A percentile compares a stretch with the other conserved stretches of the same genome.
phyloP scores from a whole-genome alignment of 208 protist genomes.

The Acanthamoeba royreba region DNA sequence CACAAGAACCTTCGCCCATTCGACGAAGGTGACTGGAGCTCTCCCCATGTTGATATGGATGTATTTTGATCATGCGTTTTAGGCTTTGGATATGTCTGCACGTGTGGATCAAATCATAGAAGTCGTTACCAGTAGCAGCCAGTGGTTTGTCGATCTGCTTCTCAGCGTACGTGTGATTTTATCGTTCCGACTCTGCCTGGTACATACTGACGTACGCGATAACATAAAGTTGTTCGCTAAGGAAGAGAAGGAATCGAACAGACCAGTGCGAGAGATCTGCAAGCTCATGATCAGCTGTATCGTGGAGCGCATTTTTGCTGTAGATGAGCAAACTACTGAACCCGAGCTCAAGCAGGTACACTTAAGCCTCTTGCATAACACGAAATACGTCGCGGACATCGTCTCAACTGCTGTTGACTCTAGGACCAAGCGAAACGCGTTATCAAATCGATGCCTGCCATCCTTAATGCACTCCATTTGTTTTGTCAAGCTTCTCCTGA shows the following conservation, averaged over 20 bases:
- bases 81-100: neutral
- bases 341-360: neutral
- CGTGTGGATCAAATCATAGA: conserved; percentile 32
- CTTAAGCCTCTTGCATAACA: neutral
- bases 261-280: neutral
- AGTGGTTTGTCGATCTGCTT: conserved; percentile 40
- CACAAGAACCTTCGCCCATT: neutral
- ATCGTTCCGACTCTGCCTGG: neutral
- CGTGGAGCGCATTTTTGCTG: neutral
- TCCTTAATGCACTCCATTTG: neutral
- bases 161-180: neutral
- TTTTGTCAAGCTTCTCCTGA: conserved; percentile 22
- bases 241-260: neutral
- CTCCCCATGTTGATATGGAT: neutral
- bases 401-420: neutral
- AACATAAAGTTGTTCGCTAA: neutral
- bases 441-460: neutral
- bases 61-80: neutral
- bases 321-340: neutral
- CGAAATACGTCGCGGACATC: neutral
- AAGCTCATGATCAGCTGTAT: neutral
- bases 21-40: neutral
- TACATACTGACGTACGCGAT: neutral
- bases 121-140: neutral
- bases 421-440: neutral